A percentile compares a stretch with the other conserved stretches of the same genome.
Conservation (phyloP, 305 asterid species). For the Ruellia speciosa region DNA sequence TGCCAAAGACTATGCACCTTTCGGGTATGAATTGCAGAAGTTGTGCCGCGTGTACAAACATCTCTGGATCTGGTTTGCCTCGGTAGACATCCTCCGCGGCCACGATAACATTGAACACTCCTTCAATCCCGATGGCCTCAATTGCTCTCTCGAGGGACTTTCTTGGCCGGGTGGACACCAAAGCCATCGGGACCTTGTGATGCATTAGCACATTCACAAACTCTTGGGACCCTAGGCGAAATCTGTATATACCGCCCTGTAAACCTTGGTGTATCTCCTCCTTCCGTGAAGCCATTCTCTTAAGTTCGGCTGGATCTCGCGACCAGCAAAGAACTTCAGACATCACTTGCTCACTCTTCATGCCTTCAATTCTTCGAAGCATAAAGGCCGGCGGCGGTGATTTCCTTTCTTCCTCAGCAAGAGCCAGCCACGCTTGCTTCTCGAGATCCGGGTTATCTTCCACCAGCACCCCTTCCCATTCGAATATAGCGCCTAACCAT, state of each 20-base stretch:
- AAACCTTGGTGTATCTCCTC: constrained; percentile 77
- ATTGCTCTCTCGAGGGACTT: constrained; percentile 58
- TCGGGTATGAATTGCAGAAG: constrained; percentile 73
- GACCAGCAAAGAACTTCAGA: constrained; percentile 96
- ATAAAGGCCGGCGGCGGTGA: constrained; percentile 70
- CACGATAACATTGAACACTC: constrained; percentile 56
- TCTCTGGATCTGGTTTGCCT: constrained; percentile 95
- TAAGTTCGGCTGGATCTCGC: constrained; percentile 57
- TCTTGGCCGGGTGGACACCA: constrained; percentile 85
- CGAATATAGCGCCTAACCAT: constrained; percentile 88
- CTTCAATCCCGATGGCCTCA: constrained; percentile 57
- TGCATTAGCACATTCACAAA: constrained; percentile 52
- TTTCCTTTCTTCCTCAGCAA: constrained; percentile 75
- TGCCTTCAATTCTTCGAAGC: constrained; percentile 73
- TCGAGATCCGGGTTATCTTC: constrained; percentile 85
- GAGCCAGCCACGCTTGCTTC: constrained; percentile 81
- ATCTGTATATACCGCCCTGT: constrained; percentile 68
- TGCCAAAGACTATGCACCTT: constrained; percentile 82
- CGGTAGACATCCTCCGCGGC: constrained; percentile 81
- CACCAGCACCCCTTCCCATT: constrained; percentile 87
- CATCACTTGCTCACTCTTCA: constrained; percentile 93
- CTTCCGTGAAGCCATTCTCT: constrained; percentile 58
- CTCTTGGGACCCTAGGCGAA: constrained; percentile 76
- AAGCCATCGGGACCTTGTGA: constrained; percentile 81
- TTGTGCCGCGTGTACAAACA: constrained; percentile 83